A percentile compares a stretch with the other conserved stretches of the same genome.
These are phyloP conservation scores for Castanea sativa DNA, from an alignment of 306 rosid species.

Conservation along the genomic window DNA sequence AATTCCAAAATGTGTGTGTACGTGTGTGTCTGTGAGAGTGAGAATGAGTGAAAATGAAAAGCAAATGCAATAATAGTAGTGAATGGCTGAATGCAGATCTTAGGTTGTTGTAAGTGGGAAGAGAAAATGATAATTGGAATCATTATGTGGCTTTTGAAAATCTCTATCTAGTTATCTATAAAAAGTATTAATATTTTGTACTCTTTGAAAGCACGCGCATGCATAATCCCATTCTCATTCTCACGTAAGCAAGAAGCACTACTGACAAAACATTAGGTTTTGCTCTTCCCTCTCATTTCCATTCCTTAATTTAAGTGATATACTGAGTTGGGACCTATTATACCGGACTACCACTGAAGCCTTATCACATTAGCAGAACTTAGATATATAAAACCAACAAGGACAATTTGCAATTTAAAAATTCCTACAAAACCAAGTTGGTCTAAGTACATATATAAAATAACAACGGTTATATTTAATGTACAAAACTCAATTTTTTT, in stretches of 20 bases:
- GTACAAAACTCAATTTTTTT: too few species aligned
- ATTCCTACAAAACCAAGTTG: too few species aligned
- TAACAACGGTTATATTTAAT: too few species aligned
- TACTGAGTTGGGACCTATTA: background rate
- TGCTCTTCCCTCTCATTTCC: background rate
- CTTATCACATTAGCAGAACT: background rate
- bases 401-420: too few species aligned
- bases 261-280: conserved; percentile 4
- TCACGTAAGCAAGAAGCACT: conserved; percentile 45
- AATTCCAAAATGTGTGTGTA: too few species aligned
- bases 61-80: background rate
- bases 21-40: background rate
- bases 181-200: conserved; percentile 1
- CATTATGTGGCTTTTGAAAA: conserved; percentile 43
- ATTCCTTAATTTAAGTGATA: background rate
- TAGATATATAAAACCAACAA: too few species aligned
- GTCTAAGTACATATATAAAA: too few species aligned
- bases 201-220: conserved; percentile 53
- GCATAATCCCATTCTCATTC: conserved; percentile 25
- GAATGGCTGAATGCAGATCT: conserved; percentile 5
- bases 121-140: conserved; percentile 44
- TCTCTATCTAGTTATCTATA: conserved; percentile 21
- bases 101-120: conserved; percentile 45
- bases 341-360: background rate
- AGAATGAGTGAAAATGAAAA: background rate